Percentiles rank a stretch among this genome's conserved stretches.
These are phyloP conservation scores for Amphirosellinia nigrospora DNA, from an alignment of 495 filamentous ascomycete species.

Conservation along the genomic window DNA sequence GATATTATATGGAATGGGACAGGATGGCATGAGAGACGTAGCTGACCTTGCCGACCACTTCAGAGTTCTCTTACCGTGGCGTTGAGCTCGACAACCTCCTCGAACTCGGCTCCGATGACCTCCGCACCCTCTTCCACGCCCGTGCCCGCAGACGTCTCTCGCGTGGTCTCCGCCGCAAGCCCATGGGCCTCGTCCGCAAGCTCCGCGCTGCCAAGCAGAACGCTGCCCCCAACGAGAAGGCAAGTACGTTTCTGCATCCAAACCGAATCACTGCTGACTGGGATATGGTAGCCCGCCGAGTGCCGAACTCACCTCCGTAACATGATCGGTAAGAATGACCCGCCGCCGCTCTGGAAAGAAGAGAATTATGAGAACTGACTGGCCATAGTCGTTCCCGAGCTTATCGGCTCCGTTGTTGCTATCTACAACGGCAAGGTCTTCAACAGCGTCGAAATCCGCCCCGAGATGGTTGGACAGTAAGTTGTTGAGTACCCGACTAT, in stretches of 20 bases:
- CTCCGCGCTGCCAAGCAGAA: slow-evolving; percentile 99
- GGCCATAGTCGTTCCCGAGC: slow-evolving; percentile 80
- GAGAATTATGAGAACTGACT: background rate
- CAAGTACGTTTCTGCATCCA: slow-evolving; percentile 42
- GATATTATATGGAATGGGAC: background rate
- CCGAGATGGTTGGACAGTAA: slow-evolving; percentile 96
- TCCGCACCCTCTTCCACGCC: slow-evolving; percentile 98
- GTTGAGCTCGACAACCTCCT: slow-evolving; percentile 97
- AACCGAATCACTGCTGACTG: background rate
- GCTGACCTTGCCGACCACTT: slow-evolving; percentile 4
- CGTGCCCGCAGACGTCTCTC: slow-evolving; percentile 98
- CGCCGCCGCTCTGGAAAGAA: background rate
- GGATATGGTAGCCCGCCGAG: slow-evolving; percentile 62
- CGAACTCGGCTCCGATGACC: slow-evolving; percentile 96
- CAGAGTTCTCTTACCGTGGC: slow-evolving; percentile 95
- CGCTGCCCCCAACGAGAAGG: slow-evolving; percentile 98
- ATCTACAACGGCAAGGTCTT: slow-evolving; percentile 99
- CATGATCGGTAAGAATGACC: slow-evolving; percentile 73
- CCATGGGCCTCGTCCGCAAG: slow-evolving; percentile 99
- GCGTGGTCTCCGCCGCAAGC: slow-evolving; percentile 99
- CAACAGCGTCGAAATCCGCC: slow-evolving; percentile 99
- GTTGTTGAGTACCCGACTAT: background rate
- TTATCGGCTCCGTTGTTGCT: slow-evolving; percentile 97
- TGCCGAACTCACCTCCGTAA: slow-evolving; percentile 99
- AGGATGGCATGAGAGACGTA: background rate